phyloP scores from a whole-genome alignment of 2,329 filamentous ascomycete species.

The Fusarium hainanense region DNA sequence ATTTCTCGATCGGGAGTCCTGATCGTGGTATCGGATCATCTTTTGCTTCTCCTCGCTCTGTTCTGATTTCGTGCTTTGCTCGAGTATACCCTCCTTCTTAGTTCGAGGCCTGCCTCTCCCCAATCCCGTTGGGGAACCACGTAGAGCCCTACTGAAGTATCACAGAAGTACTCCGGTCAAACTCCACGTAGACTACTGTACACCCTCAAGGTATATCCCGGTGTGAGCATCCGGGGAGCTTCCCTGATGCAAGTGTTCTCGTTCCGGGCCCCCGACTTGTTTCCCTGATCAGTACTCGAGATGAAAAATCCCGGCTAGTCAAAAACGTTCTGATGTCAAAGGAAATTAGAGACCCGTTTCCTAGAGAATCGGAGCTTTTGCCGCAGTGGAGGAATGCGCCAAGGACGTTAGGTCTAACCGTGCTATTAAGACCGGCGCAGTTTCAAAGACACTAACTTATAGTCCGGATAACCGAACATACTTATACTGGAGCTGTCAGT shows the following conservation, averaged over 20 bases:
- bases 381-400: constrained; percentile 19
- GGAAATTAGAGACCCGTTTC: constrained; percentile 18
- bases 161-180: not conserved
- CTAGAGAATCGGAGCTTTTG: not conserved
- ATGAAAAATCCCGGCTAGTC: not conserved
- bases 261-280: constrained; percentile 5
- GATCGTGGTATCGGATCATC: not conserved
- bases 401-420: constrained; percentile 9
- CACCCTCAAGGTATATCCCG: constrained; percentile 13
- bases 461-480: not conserved
- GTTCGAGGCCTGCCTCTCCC: not conserved
- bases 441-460: not conserved
- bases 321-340: not conserved
- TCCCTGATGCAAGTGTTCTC: constrained; percentile 26
- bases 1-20: not conserved
- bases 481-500: not conserved
- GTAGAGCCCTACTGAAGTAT: not conserved
- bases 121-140: not conserved
- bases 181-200: not conserved
- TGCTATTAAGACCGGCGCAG: not conserved
- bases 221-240: constrained; percentile 13
- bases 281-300: constrained; percentile 5
- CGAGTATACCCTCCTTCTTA: not conserved
- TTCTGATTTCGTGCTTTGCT: not conserved
- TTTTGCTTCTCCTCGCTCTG: not conserved